Conservation (phyloP, 306 rosid species). For the Castanea crenata region DNA sequence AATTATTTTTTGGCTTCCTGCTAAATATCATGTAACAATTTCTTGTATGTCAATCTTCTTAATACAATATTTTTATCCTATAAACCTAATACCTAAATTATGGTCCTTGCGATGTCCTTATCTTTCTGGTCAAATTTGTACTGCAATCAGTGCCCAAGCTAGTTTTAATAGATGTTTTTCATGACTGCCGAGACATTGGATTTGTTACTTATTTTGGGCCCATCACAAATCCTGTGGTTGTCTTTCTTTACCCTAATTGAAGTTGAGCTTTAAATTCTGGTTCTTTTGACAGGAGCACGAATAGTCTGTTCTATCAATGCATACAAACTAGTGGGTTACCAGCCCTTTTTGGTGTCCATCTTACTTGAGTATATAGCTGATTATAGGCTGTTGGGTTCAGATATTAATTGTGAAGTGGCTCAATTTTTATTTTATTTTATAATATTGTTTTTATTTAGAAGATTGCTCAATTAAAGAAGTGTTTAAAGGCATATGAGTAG, state of each 20-base stretch:
- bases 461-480: too few species aligned
- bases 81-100: not conserved
- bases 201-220: conserved; percentile 1
- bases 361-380: too few species aligned
- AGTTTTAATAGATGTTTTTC: not conserved
- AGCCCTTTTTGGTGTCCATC: too few species aligned
- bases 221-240: not conserved
- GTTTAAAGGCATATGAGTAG: too few species aligned
- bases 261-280: too few species aligned
- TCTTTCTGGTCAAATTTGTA: not conserved
- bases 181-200: conserved; percentile 1
- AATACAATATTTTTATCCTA: conserved; percentile 8
- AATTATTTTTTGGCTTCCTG: not conserved
- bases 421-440: too few species aligned
- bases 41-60: conserved; percentile 9
- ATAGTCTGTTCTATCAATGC: too few species aligned
- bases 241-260: not conserved
- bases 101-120: not conserved
- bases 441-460: too few species aligned
- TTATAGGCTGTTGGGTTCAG: too few species aligned
- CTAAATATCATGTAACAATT: not conserved
- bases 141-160: not conserved
- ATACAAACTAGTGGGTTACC: too few species aligned
- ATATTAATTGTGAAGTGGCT: too few species aligned
- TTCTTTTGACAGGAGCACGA: too few species aligned